These are phyloP conservation scores for Globisporangium middletonii DNA, from an alignment of 352 stramenopile genomes.

Conservation along the genomic window DNA sequence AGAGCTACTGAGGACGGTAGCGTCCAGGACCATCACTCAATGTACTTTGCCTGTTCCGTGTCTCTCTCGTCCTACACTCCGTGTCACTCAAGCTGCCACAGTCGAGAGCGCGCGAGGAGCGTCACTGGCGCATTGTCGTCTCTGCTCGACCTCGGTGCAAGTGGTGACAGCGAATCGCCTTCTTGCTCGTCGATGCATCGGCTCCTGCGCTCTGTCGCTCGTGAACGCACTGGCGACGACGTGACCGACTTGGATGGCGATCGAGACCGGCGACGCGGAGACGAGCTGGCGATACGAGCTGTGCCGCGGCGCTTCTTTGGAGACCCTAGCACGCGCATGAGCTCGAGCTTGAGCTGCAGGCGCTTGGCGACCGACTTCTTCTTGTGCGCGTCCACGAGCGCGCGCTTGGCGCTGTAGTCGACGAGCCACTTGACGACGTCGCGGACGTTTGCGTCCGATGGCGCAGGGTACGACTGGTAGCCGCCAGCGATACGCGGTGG, in stretches of 20 bases:
- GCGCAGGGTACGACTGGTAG: constrained; percentile 27
- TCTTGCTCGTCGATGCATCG: not conserved
- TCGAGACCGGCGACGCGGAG: not conserved
- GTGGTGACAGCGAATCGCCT: too few relatives aligned
- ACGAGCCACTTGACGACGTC: constrained; percentile 39
- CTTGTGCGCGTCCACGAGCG: constrained; percentile 19
- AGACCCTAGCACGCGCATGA: constrained; percentile 21
- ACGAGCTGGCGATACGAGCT: not conserved
- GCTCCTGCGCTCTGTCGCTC: too few relatives aligned
- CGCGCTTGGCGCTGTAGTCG: constrained; percentile 30
- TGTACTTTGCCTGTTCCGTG: not conserved
- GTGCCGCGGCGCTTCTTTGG: constrained; percentile 8
- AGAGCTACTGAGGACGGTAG: too few relatives aligned
- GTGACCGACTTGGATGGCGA: constrained; percentile 3
- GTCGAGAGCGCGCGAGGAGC: not conserved
- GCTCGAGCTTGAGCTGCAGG: constrained; percentile 30
- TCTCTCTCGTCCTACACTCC: not conserved
- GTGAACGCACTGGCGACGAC: not conserved
- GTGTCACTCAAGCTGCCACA: not conserved
- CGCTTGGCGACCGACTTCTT: constrained; percentile 13
- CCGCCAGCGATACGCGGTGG: constrained; percentile 32
- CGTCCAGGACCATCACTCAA: too few relatives aligned
- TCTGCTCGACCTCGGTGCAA: not conserved
- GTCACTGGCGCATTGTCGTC: not conserved
- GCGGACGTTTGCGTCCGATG: constrained; percentile 25